phyloP scores from a whole-genome alignment of 441 rosid genomes.

The Populus hybrid region DNA sequence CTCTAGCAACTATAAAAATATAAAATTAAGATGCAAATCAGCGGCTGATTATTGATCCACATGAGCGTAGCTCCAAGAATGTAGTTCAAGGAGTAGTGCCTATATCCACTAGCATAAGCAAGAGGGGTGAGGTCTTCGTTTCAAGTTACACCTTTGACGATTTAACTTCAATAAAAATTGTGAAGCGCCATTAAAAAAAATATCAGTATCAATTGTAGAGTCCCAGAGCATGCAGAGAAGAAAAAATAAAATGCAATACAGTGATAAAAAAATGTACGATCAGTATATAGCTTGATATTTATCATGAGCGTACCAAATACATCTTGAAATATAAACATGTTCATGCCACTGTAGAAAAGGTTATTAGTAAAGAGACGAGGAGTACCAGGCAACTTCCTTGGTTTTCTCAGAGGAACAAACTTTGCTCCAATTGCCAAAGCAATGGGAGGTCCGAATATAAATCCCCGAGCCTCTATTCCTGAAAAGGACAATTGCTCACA shows the following conservation, averaged over 20 bases:
- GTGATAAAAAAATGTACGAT: not conserved
- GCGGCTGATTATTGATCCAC: not conserved
- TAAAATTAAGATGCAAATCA: not conserved
- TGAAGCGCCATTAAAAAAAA: not conserved
- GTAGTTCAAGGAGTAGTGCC: not conserved
- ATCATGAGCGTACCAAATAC: not conserved
- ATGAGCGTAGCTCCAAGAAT: not conserved
- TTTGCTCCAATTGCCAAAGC: slow-evolving; percentile 98
- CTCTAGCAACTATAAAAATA: not conserved
- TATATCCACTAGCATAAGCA: not conserved
- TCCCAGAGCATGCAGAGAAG: not conserved
- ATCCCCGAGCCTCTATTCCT: slow-evolving; percentile 98
- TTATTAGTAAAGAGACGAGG: not conserved
- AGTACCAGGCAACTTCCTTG: slow-evolving; percentile 85
- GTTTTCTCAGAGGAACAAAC: slow-evolving; percentile 91
- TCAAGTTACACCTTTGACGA: not conserved
- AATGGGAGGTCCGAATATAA: slow-evolving; percentile 93
- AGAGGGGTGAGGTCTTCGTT: not conserved
- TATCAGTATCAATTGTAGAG: not conserved
- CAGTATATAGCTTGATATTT: not conserved
- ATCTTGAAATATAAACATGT: not conserved
- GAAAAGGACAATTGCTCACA: slow-evolving; percentile 16
- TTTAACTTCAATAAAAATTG: not conserved
- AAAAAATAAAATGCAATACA: not conserved
- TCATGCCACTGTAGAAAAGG: not conserved